Percentiles rank a stretch among this genome's conserved stretches.
Conservation (phyloP, 352 stramenopile genomes). For the Phytophthora litchii region DNA sequence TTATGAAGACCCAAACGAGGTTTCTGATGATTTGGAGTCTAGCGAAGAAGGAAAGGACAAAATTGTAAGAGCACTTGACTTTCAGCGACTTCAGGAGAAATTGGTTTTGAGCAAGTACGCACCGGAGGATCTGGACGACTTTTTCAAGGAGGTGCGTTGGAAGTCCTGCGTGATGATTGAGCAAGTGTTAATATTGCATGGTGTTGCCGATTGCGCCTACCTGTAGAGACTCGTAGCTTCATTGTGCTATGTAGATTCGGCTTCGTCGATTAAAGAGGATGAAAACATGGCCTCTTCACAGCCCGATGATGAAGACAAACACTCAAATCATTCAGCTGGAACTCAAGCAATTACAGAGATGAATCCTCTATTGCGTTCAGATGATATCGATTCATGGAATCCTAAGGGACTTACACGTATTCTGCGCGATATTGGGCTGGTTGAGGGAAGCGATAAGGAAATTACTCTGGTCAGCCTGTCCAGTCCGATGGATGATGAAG, state of each 20-base stretch:
- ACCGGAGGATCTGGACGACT: constrained; percentile 36
- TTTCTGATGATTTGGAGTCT: constrained; percentile 21
- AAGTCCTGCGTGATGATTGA: not conserved
- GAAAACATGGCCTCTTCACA: constrained; percentile 10
- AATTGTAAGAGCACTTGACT: constrained; percentile 6
- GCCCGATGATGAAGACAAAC: constrained; percentile 30
- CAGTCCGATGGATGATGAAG: constrained; percentile 57
- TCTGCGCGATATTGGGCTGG: constrained; percentile 54
- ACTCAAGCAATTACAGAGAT: constrained; percentile 6
- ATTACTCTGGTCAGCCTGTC: constrained; percentile 31
- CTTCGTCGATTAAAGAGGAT: constrained; percentile 11
- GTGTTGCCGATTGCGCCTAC: not conserved
- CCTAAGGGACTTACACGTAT: constrained; percentile 31
- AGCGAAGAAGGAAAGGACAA: constrained; percentile 16
- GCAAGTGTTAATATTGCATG: not conserved
- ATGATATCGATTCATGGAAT: constrained; percentile 33
- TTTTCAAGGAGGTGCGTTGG: constrained; percentile 53
- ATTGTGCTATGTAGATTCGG: constrained; percentile 22
- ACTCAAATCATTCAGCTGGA: constrained; percentile 9
- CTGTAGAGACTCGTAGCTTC: constrained; percentile 44
- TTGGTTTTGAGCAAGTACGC: constrained; percentile 24
- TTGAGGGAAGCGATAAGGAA: constrained; percentile 43
- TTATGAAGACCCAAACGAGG: constrained; percentile 26
- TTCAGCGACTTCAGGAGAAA: constrained; percentile 25
- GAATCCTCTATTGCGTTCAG: constrained; percentile 10